Percentiles rank a stretch among this genome's conserved stretches.
phyloP scores from a whole-genome alignment of 2,329 filamentous ascomycete species.

The Lecanoromycetidae sp. region DNA sequence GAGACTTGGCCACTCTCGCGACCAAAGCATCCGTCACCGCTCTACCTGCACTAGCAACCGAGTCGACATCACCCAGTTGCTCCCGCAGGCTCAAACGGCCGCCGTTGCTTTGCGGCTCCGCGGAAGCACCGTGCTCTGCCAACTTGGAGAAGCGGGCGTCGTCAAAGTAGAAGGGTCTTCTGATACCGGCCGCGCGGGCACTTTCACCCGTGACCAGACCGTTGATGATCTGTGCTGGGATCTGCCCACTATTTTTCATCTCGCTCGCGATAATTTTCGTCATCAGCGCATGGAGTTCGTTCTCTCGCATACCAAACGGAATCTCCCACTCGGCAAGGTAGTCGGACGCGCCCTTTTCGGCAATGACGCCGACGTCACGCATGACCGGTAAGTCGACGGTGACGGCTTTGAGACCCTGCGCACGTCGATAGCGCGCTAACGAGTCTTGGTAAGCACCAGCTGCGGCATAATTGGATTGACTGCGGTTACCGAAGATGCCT shows the following conservation, averaged over 20 bases:
- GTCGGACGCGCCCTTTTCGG: slow-evolving; percentile 8
- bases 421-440: slow-evolving; percentile 24
- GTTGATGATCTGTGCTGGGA: slow-evolving; percentile 6
- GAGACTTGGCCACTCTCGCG: slow-evolving; percentile 10
- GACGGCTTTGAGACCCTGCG: slow-evolving; percentile 20
- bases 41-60: not conserved
- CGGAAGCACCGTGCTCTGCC: not conserved
- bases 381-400: slow-evolving; percentile 26
- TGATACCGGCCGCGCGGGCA: slow-evolving; percentile 4
- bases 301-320: slow-evolving; percentile 12
- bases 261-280: slow-evolving; percentile 5
- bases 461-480: slow-evolving; percentile 35
- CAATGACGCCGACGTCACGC: slow-evolving; percentile 22
- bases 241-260: not conserved
- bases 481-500: slow-evolving; percentile 34
- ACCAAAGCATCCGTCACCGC: slow-evolving; percentile 7
- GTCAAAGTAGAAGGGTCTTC: slow-evolving; percentile 8
- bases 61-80: not conserved
- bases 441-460: slow-evolving; percentile 31
- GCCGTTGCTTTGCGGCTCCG: not conserved
- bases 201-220: slow-evolving; percentile 6
- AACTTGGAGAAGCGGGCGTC: slow-evolving; percentile 11
- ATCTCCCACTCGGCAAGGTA: slow-evolving; percentile 10
- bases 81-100: not conserved
- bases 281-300: slow-evolving; percentile 7